Conservation (phyloP, 352 stramenopile genomes). For the Globisporangium viniferum region DNA sequence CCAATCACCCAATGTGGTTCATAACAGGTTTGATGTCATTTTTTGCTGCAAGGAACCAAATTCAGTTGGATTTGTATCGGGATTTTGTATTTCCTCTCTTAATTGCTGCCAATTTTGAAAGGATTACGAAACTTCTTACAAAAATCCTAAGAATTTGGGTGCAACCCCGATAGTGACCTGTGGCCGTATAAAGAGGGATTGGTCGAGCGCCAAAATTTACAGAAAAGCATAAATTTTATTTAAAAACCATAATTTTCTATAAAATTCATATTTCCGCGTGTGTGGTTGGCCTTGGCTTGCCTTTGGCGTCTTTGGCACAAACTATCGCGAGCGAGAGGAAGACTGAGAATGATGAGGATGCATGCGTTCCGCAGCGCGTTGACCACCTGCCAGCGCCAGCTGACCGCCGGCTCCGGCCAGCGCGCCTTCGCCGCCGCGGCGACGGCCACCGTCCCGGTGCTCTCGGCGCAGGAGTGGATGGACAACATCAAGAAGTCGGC, state of each 20-base stretch:
- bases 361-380: constrained; percentile 70
- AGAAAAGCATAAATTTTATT: too few species aligned
- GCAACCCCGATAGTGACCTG: too few species aligned
- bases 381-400: constrained; percentile 47
- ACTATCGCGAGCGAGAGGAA: constrained; percentile 1
- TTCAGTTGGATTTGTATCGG: background rate
- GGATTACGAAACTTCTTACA: too few species aligned
- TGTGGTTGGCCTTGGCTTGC: constrained; percentile 9
- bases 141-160: too few species aligned
- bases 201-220: too few species aligned
- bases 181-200: too few species aligned
- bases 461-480: constrained; percentile 75
- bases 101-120: background rate
- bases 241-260: background rate
- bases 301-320: background rate
- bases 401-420: constrained; percentile 22
- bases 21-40: too few species aligned
- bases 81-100: background rate
- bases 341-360: constrained; percentile 34
- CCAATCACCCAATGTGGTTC: background rate
- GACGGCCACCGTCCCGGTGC: constrained; percentile 28
- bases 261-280: background rate
- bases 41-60: background rate
- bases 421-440: constrained; percentile 33
- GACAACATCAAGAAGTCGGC: constrained; percentile 73